Base-by-base conservation (phyloP, 73 alveolate species). In the Effrenium voratum region DNA sequence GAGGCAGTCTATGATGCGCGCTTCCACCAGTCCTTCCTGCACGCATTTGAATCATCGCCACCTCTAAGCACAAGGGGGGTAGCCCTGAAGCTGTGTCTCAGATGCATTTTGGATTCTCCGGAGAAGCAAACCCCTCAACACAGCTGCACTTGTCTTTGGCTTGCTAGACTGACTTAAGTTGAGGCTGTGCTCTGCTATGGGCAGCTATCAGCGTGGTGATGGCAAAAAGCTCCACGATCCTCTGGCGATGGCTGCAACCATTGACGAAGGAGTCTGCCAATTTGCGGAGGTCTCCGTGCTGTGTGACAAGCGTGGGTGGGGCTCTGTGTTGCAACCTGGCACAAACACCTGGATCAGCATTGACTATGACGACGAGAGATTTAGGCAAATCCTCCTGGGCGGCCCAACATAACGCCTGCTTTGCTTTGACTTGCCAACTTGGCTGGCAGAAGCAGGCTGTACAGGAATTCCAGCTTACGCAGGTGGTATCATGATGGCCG, bases 181-280 rank as follows among this genome's bases (percentile, higher is more conserved):
- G 46, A 87, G 96, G 96, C 28, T 90, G 40, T 90, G 63, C 76
- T 41, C 81, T 1, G 96, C 96, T 41, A 90, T 90, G 96, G 44
- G 75, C 60, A 68, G 44, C 43, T 90, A 90, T 52, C 49, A 49
- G 32, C 96, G 96, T 2, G 96, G 96, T 1, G 96, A 90, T 5
- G 98, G 98, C 43, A 91, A 91, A 91, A 91, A 91, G 50, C 77
- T 91, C 55, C 98, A 91, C 68, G 98, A 91, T 75, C 98, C 98
- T 6, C 60, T 91, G 81, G 98, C 98, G 24, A 49, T 91, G 91
- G 98, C 98, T 4, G 98, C 80, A 8, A 81, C 43, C 28, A 40
- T 91, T 4, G 98, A 91, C 50, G 98, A 91, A 50, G 34, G 66
- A 5, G 98, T 91, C 32, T 91, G 98, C 28, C 55, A 32, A 5